These are phyloP conservation scores for Geranium brycei DNA, from an alignment of 345 rosid species.

Conservation along the genomic window DNA sequence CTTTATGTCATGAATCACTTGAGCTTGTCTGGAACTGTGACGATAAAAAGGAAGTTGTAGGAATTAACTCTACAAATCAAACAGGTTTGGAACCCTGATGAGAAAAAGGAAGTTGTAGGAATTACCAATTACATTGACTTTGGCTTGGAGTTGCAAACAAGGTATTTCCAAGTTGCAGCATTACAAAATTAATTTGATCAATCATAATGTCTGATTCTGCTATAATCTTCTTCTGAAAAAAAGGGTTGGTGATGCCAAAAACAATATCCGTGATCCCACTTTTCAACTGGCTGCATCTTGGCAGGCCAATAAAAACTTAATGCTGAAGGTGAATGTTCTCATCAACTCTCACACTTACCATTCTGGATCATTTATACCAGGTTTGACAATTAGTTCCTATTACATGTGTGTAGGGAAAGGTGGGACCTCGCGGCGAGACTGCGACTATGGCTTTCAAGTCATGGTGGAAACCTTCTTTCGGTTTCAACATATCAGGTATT, in stretches of 20 bases:
- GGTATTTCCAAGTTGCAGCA: slow-evolving; percentile 26
- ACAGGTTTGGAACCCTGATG: slow-evolving; percentile 87
- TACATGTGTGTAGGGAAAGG: slow-evolving; percentile 48
- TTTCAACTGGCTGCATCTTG: slow-evolving; percentile 87
- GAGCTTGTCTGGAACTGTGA: too few relatives aligned
- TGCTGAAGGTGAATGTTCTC: slow-evolving; percentile 46
- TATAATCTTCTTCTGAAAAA: slow-evolving; percentile 6
- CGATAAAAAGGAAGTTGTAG: too few relatives aligned
- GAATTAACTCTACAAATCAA: slow-evolving; percentile 11
- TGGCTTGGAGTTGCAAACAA: slow-evolving; percentile 74
- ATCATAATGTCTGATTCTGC: slow-evolving; percentile 10
- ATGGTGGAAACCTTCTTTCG: slow-evolving; percentile 93
- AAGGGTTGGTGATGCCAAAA: slow-evolving; percentile 50
- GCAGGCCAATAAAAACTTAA: slow-evolving; percentile 90
- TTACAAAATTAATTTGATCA: not conserved
- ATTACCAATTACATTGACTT: slow-evolving; percentile 90
- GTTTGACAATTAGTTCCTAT: not conserved
- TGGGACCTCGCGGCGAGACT: slow-evolving; percentile 69
- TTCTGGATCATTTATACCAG: not conserved
- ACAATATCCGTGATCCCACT: slow-evolving; percentile 39
- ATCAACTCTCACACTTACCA: not conserved
- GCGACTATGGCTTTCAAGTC: slow-evolving; percentile 73
- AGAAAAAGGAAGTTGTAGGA: slow-evolving; percentile 67
- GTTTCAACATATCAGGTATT: slow-evolving; percentile 66
- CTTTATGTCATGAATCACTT: too few relatives aligned